A percentile compares a stretch with the other conserved stretches of the same genome.
Conservation (phyloP, 2,329 filamentous ascomycete genomes). For the Microascus cirrosus region DNA sequence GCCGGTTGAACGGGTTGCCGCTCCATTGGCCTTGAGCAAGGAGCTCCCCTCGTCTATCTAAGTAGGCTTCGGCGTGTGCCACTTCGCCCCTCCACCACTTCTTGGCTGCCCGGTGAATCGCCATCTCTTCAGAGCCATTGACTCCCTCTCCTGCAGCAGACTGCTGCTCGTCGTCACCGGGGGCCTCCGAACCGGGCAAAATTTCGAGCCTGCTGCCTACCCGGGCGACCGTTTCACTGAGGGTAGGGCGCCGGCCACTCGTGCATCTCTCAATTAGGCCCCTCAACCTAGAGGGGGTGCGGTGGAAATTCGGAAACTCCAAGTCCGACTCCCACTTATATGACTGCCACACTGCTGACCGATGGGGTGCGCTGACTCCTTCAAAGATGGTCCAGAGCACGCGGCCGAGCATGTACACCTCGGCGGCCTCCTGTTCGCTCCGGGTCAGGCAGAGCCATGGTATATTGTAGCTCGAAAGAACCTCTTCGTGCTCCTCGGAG, state of each 20-base stretch:
- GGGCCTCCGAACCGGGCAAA: not conserved
- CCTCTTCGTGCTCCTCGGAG: not conserved
- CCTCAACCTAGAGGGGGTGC: constrained; percentile 32
- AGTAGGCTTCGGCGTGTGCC: constrained; percentile 32
- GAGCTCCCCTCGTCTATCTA: constrained; percentile 24
- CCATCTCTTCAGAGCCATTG: not conserved
- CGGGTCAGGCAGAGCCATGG: constrained; percentile 42
- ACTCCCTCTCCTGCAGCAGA: not conserved
- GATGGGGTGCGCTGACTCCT: constrained; percentile 45
- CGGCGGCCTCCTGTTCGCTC: constrained; percentile 42
- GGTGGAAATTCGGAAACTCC: constrained; percentile 41
- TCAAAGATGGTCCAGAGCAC: constrained; percentile 54
- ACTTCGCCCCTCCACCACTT: constrained; percentile 39
- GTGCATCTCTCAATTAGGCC: constrained; percentile 41
- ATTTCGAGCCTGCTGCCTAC: constrained; percentile 34
- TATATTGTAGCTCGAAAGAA: constrained; percentile 25
- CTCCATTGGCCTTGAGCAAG: constrained; percentile 32
- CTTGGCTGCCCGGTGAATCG: constrained; percentile 16
- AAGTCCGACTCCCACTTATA: constrained; percentile 43
- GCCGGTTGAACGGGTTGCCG: constrained; percentile 37
- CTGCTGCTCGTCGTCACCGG: not conserved
- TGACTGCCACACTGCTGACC: constrained; percentile 46
- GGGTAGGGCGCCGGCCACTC: constrained; percentile 28
- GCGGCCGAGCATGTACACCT: constrained; percentile 52
- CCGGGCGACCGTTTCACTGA: constrained; percentile 33